Conservation (phyloP, 257 asterid genomes). For the Ajuga chamaepitys region DNA sequence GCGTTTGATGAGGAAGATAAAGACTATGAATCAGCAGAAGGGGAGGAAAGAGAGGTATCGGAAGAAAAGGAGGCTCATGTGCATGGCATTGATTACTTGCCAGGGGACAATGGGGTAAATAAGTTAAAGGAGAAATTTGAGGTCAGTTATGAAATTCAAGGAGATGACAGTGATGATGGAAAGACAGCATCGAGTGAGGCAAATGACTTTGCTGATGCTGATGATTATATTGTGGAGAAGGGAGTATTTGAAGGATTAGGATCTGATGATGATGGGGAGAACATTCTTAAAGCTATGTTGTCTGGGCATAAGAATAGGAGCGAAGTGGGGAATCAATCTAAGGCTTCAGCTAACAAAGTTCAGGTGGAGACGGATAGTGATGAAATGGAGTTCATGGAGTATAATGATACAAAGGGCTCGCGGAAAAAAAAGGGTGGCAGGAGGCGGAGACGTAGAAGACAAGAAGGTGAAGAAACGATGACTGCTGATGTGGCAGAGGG, state of each 20-base stretch:
- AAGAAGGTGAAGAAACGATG: slow-evolving; percentile 32
- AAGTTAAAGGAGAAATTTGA: slow-evolving; percentile 44
- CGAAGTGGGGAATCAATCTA: slow-evolving; percentile 26
- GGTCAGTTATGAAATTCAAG: slow-evolving; percentile 33
- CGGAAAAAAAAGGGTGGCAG: slow-evolving; percentile 67
- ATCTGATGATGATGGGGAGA: slow-evolving; percentile 57
- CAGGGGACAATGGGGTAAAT: slow-evolving; percentile 50
- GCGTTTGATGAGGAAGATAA: slow-evolving; percentile 67
- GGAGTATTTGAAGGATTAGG: slow-evolving; percentile 22
- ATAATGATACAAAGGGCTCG: slow-evolving; percentile 52
- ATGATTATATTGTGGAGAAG: slow-evolving; percentile 19
- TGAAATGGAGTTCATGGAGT: slow-evolving; percentile 75
- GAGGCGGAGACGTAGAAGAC: slow-evolving; percentile 44
- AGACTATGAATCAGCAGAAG: slow-evolving; percentile 36
- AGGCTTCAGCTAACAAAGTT: slow-evolving; percentile 28
- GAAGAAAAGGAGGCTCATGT: slow-evolving; percentile 30
- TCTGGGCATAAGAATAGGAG: slow-evolving; percentile 50
- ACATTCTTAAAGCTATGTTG: slow-evolving; percentile 76
- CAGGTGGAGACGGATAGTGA: slow-evolving; percentile 34
- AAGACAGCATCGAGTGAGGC: slow-evolving; percentile 30
- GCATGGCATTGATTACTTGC: slow-evolving; percentile 30
- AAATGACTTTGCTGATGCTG: slow-evolving; percentile 17
- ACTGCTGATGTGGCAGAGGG: slow-evolving; percentile 22
- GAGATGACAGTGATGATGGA: slow-evolving; percentile 29
- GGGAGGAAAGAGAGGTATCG: slow-evolving; percentile 24